These are phyloP conservation scores for Psidium guajava DNA, from an alignment of 345 rosid species.

Conservation along the genomic window DNA sequence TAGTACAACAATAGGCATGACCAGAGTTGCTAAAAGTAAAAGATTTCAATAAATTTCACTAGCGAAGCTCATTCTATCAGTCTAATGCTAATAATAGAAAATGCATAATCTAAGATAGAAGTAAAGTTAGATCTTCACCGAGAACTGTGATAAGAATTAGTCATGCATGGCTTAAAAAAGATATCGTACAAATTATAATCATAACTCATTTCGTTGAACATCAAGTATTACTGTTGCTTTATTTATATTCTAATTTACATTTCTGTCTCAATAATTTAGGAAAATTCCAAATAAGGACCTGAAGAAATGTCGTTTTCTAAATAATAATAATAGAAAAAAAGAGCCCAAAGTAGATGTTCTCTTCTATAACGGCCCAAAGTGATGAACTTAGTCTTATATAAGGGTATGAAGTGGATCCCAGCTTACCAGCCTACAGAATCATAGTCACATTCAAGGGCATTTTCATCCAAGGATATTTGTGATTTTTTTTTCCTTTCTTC, in stretches of 20 bases:
- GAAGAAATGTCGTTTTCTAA: no score
- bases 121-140: not conserved
- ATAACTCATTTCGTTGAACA: not conserved
- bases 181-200: not conserved
- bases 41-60: not conserved
- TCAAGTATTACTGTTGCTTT: not conserved
- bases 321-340: no score
- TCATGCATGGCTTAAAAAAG: not conserved
- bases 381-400: no score
- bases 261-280: not conserved
- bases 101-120: not conserved
- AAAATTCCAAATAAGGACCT: no score
- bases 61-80: not conserved
- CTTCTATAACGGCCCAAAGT: no score
- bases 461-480: no score
- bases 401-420: no score
- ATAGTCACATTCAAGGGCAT: no score
- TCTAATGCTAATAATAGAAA: not conserved
- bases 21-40: not conserved
- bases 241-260: not conserved
- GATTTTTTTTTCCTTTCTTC: no score
- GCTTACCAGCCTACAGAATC: no score
- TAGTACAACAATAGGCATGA: not conserved
- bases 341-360: no score
- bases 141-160: not conserved